Percentiles rank a stretch among this genome's conserved stretches.
Conservation (phyloP, 805 yeast genomes). For the Candida boidinii region DNA sequence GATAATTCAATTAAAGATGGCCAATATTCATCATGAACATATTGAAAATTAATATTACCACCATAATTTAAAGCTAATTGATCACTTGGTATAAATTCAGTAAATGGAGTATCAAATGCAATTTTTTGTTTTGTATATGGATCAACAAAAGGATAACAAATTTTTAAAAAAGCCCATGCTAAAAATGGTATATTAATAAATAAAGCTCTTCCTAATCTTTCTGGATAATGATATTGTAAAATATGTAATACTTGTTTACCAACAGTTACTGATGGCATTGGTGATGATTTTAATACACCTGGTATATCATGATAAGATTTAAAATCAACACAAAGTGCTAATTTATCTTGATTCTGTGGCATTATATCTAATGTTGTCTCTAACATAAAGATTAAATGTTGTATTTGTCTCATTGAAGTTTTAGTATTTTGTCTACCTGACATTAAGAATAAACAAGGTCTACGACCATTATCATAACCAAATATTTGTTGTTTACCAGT, state of each 20-base stretch:
- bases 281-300: constrained; percentile 40
- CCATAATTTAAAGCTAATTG: constrained; percentile 82
- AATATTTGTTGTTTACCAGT: constrained; percentile 87
- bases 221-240: constrained; percentile 95
- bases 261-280: constrained; percentile 72
- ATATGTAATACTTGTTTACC: constrained; percentile 90
- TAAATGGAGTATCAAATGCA: constrained; percentile 85
- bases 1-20: constrained; percentile 55
- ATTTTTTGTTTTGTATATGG: constrained; percentile 91
- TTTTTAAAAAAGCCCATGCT: constrained; percentile 86
- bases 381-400: constrained; percentile 86
- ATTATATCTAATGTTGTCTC: constrained; percentile 88
- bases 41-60: constrained; percentile 78
- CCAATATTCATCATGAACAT: constrained; percentile 81
- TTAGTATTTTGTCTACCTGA: constrained; percentile 98
- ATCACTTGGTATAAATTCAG: constrained; percentile 67
- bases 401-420: constrained; percentile 81
- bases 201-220: constrained; percentile 85
- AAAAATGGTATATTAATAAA: constrained; percentile 91
- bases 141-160: constrained; percentile 94
- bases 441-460: constrained; percentile 86
- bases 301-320: constrained; percentile 59
- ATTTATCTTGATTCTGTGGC: constrained; percentile 94
- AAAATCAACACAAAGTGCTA: constrained; percentile 88
- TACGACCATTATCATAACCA: constrained; percentile 82